phyloP scores from a whole-genome alignment of 345 rosid genomes.

The Syzygium jambos region DNA sequence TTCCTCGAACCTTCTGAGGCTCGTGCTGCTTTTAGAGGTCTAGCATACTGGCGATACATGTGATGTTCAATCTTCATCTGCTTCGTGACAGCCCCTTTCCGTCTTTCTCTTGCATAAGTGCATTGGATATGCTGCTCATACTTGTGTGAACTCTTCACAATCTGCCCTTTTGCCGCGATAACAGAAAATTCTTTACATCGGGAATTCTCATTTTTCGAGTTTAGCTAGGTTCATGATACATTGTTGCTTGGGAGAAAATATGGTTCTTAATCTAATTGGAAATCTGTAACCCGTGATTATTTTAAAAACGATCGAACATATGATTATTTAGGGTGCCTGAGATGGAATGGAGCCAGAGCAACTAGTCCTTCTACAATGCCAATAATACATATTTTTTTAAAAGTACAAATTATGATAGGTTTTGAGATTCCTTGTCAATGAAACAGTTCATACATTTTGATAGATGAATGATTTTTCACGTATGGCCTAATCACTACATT shows the following conservation, averaged over 20 bases:
- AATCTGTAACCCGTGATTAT: background rate
- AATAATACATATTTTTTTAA: background rate
- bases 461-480: background rate
- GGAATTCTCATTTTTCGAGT: background rate
- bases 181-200: background rate
- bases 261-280: background rate
- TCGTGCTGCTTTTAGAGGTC: constrained; percentile 70
- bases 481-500: background rate
- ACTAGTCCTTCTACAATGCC: background rate
- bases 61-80: background rate
- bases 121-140: background rate
- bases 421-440: background rate
- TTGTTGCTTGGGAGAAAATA: background rate
- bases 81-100: background rate
- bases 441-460: background rate
- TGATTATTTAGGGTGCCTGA: background rate
- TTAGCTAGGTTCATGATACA: background rate
- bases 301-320: background rate
- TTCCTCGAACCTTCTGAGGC: constrained; percentile 86
- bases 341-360: background rate
- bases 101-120: background rate
- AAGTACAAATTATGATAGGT: background rate
- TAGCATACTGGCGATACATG: constrained; percentile 86
- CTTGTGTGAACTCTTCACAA: background rate
- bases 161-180: background rate